Base-by-base conservation (phyloP, 2,329 filamentous ascomycete species). In the Aspergillus carbonarius region DNA sequence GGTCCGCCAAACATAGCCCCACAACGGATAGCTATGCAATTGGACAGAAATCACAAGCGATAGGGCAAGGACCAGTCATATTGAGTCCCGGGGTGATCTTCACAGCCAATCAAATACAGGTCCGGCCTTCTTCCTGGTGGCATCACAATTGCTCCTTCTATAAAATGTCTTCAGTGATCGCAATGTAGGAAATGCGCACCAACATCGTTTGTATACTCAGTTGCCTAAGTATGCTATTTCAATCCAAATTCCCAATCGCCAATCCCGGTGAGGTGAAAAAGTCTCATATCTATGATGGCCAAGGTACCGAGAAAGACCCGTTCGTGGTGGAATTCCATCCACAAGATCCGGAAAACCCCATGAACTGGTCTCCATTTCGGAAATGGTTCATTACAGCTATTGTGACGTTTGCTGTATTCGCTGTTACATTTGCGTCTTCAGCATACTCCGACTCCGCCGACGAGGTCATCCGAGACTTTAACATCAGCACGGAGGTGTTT, bases 321-420 rank as follows among this genome's bases (percentile, higher is more conserved):
- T 74, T 64, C 60, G 57, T 74, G 5, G 69, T 76, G 5, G 65
- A 70, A 32, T 76, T 64, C 23, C 63, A 69, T 6, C 61, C 66
- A 0, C 47, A 67, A 51, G 74, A 76, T 54, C 64, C 66, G 1
- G 54, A 65, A 2, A 69, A 76, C 37, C 72, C 74, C 0, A 66
- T 72, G 66, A 63, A 60, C 25, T 74, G 62, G 44, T n/a, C 58
- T 6, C 46, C 46, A 5, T 56, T 59, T 40, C 65, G 60, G 49
- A 75, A 75, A 59, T 70, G 68, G 65, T 20, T 59, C 1, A 66
- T 72, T 17, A 69, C 70, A 3, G 2, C 60, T 7, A 58, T 72
- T 20, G 64, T 66, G 1, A 63, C 68, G 1, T 30, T 68, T 20
- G 64, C 71, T 0, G 66, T 69, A 18, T 64, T 72, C 0, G 68